Conservation (phyloP, 345 rosid genomes). For the Euclidium syriacum region DNA sequence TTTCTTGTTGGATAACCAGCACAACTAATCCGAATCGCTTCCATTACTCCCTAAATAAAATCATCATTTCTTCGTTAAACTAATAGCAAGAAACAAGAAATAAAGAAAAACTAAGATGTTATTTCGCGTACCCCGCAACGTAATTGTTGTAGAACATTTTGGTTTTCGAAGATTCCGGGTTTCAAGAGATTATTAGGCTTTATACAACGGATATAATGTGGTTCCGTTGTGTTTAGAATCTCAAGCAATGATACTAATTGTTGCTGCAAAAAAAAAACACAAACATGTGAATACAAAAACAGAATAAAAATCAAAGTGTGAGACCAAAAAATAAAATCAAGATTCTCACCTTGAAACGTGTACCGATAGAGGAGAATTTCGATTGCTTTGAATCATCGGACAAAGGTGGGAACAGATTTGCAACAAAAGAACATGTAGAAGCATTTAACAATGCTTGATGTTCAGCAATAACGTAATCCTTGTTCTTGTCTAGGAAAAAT, state of each 20-base stretch:
- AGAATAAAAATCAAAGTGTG: constrained; percentile 8
- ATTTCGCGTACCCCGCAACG: constrained; percentile 81
- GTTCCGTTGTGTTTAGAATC: constrained; percentile 92
- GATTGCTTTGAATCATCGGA: constrained; percentile 88
- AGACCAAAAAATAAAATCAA: constrained; percentile 10
- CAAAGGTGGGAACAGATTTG: constrained; percentile 66
- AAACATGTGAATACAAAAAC: constrained; percentile 5
- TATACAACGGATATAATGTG: constrained; percentile 96
- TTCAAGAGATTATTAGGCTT: constrained; percentile 97
- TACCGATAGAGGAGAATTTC: constrained; percentile 98
- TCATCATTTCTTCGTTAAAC: background rate
- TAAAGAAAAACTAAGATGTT: constrained; percentile 2
- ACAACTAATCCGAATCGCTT: constrained; percentile 97
- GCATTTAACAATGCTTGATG: constrained; percentile 89
- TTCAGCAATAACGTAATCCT: constrained; percentile 97
- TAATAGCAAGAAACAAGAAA: constrained; percentile 5
- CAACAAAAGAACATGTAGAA: constrained; percentile 83
- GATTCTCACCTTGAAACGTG: constrained; percentile 91
- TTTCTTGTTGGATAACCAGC: constrained; percentile 97
- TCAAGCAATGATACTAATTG: constrained; percentile 87
- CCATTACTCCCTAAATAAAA: constrained; percentile 83
- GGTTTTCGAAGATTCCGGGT: constrained; percentile 93
- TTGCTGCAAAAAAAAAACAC: constrained; percentile 59
- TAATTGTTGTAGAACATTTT: constrained; percentile 82
- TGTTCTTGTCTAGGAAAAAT: constrained; percentile 92